Percentiles rank a stretch among this genome's conserved stretches.
Conservation (phyloP, 768 basidiomycete genomes). For the Imleria badia region DNA sequence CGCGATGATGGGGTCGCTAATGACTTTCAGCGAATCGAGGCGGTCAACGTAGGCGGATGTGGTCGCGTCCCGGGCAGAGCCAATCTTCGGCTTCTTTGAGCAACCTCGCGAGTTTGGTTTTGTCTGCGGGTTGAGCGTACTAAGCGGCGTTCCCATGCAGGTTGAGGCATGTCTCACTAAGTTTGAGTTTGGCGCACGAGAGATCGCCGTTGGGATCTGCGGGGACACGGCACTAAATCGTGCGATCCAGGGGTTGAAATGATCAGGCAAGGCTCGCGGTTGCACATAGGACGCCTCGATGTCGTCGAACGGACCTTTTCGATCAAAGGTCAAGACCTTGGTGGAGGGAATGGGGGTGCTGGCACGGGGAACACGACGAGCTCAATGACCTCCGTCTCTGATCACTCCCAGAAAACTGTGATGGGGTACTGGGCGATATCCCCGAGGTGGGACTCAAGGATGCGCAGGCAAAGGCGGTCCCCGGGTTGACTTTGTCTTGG, state of each 20-base stretch:
- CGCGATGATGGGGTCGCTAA: constrained; percentile 84
- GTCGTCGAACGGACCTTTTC: constrained; percentile 83
- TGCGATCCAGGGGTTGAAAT: constrained; percentile 82
- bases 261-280: constrained; percentile 66
- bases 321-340: constrained; percentile 94
- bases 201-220: constrained; percentile 67
- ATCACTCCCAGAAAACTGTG: constrained; percentile 84
- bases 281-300: constrained; percentile 85
- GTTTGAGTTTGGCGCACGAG: constrained; percentile 87
- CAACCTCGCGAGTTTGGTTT: constrained; percentile 66
- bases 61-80: constrained; percentile 92
- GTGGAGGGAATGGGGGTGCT: constrained; percentile 89
- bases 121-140: constrained; percentile 74
- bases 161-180: constrained; percentile 84
- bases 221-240: constrained; percentile 76
- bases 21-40: constrained; percentile 77
- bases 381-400: constrained; percentile 81
- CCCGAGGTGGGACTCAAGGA: constrained; percentile 91
- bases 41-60: constrained; percentile 92
- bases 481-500: constrained; percentile 96
- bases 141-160: constrained; percentile 76
- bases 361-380: constrained; percentile 86
- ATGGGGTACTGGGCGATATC: constrained; percentile 88
- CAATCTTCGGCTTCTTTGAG: constrained; percentile 88
- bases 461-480: constrained; percentile 95